Conservation (phyloP, 176 grass and related monocot species). For the Oryza nivara region DNA sequence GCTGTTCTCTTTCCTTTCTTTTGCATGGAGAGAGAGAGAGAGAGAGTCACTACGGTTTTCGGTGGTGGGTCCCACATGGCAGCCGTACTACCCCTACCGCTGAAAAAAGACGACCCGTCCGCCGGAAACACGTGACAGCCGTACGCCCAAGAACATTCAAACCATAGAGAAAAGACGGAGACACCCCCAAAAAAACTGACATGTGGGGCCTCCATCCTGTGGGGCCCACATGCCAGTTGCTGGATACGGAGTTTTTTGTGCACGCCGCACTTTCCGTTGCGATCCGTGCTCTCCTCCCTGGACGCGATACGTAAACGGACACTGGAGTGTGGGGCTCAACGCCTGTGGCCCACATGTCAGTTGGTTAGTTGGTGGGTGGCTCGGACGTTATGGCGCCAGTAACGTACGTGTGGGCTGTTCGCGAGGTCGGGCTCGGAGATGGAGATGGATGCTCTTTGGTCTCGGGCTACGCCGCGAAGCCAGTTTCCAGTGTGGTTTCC, state of each 20-base stretch:
- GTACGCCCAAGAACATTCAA: slow-evolving; percentile 27
- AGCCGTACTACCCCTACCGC: not conserved
- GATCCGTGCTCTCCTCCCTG: not conserved
- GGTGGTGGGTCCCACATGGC: not conserved
- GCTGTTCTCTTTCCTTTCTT: not conserved
- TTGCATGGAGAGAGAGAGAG: not conserved
- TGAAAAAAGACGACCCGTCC: slow-evolving; percentile 7
- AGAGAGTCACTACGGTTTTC: not conserved
- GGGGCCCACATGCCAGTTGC: not conserved
- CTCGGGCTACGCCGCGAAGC: not conserved
- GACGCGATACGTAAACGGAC: not conserved
- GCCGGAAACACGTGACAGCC: slow-evolving; percentile 39
- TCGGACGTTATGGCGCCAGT: not conserved
- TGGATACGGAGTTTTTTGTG: not conserved
- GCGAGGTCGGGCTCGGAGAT: not conserved
- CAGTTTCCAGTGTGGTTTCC: not conserved
- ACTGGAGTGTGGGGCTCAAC: not conserved
- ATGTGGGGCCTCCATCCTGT: fast-evolving
- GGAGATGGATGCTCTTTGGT: not conserved
- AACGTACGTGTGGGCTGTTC: not conserved
- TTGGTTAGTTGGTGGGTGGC: no score
- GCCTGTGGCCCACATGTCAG: not conserved
- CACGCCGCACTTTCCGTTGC: not conserved
- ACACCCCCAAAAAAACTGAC: not conserved
- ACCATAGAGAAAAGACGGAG: not conserved